phyloP scores from a whole-genome alignment of 2,329 filamentous ascomycete genomes.

The Botryotinia calthae region DNA sequence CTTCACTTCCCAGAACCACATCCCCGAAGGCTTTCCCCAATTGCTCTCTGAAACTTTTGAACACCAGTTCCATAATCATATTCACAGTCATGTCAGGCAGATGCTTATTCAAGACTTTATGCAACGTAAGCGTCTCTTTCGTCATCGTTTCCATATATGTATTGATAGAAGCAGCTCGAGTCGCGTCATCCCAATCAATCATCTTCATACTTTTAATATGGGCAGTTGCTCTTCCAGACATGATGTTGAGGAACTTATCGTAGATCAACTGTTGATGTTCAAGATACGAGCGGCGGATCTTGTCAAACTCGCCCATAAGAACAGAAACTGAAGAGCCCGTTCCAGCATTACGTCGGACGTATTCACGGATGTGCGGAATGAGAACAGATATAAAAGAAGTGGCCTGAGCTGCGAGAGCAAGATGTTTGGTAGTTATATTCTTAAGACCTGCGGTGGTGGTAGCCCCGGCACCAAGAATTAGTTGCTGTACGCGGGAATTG shows the following conservation, averaged over 20 bases:
- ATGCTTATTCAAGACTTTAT: constrained; percentile 67
- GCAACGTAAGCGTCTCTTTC: constrained; percentile 67
- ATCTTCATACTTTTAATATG: constrained; percentile 64
- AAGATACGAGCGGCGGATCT: constrained; percentile 43
- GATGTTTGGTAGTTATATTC: constrained; percentile 94
- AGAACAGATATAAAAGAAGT: constrained; percentile 83
- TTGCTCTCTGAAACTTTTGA: constrained; percentile 63
- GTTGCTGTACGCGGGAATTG: constrained; percentile 92
- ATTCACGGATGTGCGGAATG: constrained; percentile 87
- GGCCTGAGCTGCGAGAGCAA: constrained; percentile 87
- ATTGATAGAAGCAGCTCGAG: constrained; percentile 44
- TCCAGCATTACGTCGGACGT: constrained; percentile 71
- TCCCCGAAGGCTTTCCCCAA: constrained; percentile 63
- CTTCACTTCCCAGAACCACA: constrained; percentile 55
- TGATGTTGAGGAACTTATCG: constrained; percentile 72
- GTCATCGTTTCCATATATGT: constrained; percentile 69
- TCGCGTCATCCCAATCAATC: constrained; percentile 58
- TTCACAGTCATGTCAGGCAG: constrained; percentile 60
- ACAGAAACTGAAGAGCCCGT: constrained; percentile 50
- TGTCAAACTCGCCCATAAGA: constrained; percentile 48
- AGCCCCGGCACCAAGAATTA: constrained; percentile 92
- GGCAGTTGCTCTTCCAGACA: constrained; percentile 59
- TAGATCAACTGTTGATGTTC: constrained; percentile 72
- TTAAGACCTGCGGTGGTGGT: constrained; percentile 85
- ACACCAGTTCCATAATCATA: constrained; percentile 70